Base-by-base conservation (phyloP, 2,329 filamentous ascomycete species). In the Colletotrichum plurivorum region DNA sequence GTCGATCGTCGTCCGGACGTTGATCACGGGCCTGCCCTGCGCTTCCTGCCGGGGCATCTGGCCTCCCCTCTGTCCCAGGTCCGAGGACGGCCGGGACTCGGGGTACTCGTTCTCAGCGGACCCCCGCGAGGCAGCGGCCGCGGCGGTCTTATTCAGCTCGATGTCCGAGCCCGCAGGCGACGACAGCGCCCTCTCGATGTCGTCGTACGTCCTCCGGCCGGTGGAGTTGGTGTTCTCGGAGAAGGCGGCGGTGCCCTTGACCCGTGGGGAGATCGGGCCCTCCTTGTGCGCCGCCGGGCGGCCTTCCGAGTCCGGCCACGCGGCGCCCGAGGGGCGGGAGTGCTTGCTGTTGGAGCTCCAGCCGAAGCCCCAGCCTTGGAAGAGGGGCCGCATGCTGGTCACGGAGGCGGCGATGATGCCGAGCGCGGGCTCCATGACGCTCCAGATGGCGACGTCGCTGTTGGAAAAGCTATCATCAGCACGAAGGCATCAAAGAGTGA, bases 401-500 rank as follows among this genome's bases (percentile, higher is more conserved):
- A 77, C 72, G 45, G 74, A 77, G 13, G 76, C 78, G 22, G 77
- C 78, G 41, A 79, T 75, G 15, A 80, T 80, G 2, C 78, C 78
- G 0, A 80, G 71, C 1, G 76, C 72, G 5, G 78, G 78, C 59
- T 80, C 78, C 25, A 79, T 67, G 6, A 78, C 73, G 5, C 76
- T 78, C 71, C 75, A 78, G 10, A 76, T 74, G 16, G 75, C 76
- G 2, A 82, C 72, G 18, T 77, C 76, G 5, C 80, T 82, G 16
- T 22, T 18, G 57, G 16, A 60, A 15, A 31, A 41, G 4, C 27
- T 0, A 4, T n/a, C 27, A 0, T 10, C 7, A 12, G 56, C 7
- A 25, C 18, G 15, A 25, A 10, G 25, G 41, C 8, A 7, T 8
- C 9, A 9, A 36, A 20, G 20, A 15, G 2, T 22, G 27, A 3